A percentile compares a stretch with the other conserved stretches of the same genome.
These are phyloP conservation scores for Zygnema cylindricum DNA, from an alignment of 139 green algal genomes.

Conservation along the genomic window DNA sequence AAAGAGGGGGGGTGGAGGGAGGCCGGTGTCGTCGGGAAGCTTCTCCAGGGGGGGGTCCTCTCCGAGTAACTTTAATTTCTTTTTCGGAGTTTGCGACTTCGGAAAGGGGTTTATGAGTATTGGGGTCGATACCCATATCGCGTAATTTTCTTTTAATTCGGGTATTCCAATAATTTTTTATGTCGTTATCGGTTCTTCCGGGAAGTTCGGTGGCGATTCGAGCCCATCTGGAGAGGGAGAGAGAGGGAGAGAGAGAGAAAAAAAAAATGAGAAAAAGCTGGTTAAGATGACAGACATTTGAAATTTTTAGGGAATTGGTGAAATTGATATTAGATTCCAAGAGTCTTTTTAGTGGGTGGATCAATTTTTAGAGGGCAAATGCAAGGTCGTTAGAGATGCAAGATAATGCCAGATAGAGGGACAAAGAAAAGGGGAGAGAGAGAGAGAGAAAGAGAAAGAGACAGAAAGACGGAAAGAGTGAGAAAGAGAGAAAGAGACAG, in stretches of 20 bases:
- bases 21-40: not conserved
- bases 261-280: conserved; percentile 20
- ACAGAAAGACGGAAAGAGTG: too few species aligned
- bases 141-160: conserved; percentile 48
- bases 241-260: too few species aligned
- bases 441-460: too few species aligned
- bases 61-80: not conserved
- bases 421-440: too few species aligned
- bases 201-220: conserved; percentile 62
- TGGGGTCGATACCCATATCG: conserved; percentile 38
- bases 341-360: not conserved
- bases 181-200: conserved; percentile 84
- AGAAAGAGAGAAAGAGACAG: too few species aligned
- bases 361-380: not conserved
- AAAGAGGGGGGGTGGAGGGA: not conserved
- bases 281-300: not conserved
- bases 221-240: conserved; percentile 70
- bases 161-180: conserved; percentile 92
- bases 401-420: too few species aligned
- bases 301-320: not conserved
- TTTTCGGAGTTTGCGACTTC: conserved; percentile 1
- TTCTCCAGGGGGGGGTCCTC: conserved; percentile 20
- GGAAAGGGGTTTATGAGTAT: conserved; percentile 36
- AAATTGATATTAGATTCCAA: not conserved
- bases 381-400: too few species aligned